Percentiles rank a stretch among this genome's conserved stretches.
phyloP scores from a whole-genome alignment of 179 eudicot genomes.

The Silene coronaria region DNA sequence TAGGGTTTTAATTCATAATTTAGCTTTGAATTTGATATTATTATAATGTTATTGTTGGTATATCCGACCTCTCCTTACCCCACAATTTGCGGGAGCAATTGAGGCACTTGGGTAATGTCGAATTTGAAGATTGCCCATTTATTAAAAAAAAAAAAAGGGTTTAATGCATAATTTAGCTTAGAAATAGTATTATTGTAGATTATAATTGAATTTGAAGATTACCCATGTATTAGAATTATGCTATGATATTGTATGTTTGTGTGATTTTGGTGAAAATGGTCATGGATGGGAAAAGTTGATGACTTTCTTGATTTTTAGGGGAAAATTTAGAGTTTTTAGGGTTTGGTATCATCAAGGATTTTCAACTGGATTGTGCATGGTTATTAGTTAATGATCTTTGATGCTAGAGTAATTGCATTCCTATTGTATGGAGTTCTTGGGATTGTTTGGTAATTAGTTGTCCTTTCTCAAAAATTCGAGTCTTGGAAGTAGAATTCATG shows the following conservation, averaged over 20 bases:
- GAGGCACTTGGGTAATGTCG: background rate
- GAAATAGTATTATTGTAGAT: background rate
- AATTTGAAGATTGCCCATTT: constrained; percentile 4
- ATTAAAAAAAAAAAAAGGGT: background rate
- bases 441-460: background rate
- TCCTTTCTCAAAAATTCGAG: background rate
- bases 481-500: background rate
- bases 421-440: background rate
- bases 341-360: background rate
- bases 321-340: background rate
- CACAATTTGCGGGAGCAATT: too few species aligned
- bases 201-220: background rate
- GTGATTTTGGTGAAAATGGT: too few species aligned
- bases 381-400: background rate
- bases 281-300: too few species aligned
- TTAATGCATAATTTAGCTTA: background rate
- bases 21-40: background rate
- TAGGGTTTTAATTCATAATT: constrained; percentile 4
- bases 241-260: background rate
- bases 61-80: too few species aligned
- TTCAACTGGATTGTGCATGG: background rate
- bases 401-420: background rate
- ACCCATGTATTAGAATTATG: background rate
- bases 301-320: background rate
- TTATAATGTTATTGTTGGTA: background rate